phyloP scores from a whole-genome alignment of 2,329 filamentous ascomycete genomes.

The Pseudocercospora cruenta region DNA sequence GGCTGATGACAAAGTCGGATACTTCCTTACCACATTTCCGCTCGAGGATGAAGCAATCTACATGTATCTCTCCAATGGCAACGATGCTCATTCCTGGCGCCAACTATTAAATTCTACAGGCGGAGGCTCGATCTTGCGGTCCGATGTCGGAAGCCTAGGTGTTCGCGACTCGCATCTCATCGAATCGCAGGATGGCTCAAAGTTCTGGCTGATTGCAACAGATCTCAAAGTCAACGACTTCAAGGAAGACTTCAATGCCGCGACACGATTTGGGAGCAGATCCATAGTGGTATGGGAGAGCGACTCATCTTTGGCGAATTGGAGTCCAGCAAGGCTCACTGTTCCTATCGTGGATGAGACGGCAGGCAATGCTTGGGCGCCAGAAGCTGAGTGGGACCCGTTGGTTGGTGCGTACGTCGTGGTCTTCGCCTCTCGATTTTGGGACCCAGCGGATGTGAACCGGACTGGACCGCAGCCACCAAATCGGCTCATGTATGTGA shows the following conservation, averaged over 20 bases:
- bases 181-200: conserved; percentile 18
- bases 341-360: conserved; percentile 15
- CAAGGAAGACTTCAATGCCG: conserved; percentile 30
- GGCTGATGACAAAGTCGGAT: conserved; percentile 20
- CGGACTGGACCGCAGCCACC: conserved; percentile 20
- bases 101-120: conserved; percentile 16
- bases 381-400: conserved; percentile 23
- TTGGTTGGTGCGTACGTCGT: conserved; percentile 18
- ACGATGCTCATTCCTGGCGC: conserved; percentile 22
- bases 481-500: conserved; percentile 26
- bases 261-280: conserved; percentile 30
- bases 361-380: conserved; percentile 25
- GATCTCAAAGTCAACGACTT: conserved; percentile 31
- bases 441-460: conserved; percentile 17
- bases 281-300: conserved; percentile 27
- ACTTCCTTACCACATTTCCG: conserved; percentile 32
- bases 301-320: conserved; percentile 14
- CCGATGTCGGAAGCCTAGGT: conserved; percentile 21
- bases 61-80: conserved; percentile 24
- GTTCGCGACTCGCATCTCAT: conserved; percentile 25
- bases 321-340: conserved; percentile 18
- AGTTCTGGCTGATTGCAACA: conserved; percentile 27
- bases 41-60: conserved; percentile 37
- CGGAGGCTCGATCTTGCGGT: conserved; percentile 20
- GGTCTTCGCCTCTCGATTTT: conserved; percentile 23